Conservation (phyloP, 2,329 filamentous ascomycete genomes). For the Fusarium irregulare region DNA sequence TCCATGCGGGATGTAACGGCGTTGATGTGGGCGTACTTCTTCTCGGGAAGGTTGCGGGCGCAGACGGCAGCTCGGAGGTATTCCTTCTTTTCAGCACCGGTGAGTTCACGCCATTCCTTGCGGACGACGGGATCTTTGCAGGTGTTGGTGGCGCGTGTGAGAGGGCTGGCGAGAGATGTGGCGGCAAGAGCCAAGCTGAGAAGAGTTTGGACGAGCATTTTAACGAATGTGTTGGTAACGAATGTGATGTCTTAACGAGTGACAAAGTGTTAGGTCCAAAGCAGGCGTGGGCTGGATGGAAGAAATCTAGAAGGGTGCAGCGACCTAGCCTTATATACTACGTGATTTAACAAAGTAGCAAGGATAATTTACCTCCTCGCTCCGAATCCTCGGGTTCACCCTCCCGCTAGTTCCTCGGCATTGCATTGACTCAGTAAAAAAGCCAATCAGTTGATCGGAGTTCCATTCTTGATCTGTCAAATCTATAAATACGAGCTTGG, state of each 20-base stretch:
- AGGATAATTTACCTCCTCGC: background rate
- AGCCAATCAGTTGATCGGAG: background rate
- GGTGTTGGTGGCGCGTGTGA: background rate
- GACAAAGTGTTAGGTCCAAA: background rate
- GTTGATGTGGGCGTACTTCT: background rate
- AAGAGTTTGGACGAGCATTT: constrained; percentile 9
- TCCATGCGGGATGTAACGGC: constrained; percentile 7
- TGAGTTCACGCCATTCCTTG: constrained; percentile 28
- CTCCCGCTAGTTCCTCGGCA: background rate
- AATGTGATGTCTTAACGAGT: constrained; percentile 10
- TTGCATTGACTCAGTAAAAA: background rate
- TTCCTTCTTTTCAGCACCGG: constrained; percentile 4
- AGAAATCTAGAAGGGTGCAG: background rate
- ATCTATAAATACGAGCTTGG: constrained; percentile 2
- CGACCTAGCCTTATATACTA: background rate
- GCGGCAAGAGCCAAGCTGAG: constrained; percentile 7
- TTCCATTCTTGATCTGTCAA: background rate
- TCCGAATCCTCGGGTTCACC: background rate
- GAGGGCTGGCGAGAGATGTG: background rate
- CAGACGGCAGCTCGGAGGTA: constrained; percentile 24
- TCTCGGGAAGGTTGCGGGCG: constrained; percentile 10
- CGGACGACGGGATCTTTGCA: constrained; percentile 12
- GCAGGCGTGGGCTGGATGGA: background rate
- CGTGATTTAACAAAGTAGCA: too few species aligned
- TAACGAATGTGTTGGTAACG: constrained; percentile 4